Conservation (phyloP, 352 stramenopile species). For the Pythium scleroteichum region DNA sequence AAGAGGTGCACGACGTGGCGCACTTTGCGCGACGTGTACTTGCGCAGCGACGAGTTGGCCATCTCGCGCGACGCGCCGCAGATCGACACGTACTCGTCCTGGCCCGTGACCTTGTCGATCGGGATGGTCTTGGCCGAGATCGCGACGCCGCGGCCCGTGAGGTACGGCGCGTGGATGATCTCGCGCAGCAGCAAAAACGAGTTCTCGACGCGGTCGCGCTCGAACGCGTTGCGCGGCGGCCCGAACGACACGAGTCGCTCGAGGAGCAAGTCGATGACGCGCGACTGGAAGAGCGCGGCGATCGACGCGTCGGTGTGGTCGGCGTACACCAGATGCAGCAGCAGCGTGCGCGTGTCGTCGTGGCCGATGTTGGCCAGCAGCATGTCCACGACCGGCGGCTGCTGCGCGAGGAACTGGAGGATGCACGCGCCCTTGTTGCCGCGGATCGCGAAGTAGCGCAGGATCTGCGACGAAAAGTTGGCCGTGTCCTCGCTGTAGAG, state of each 20-base stretch:
- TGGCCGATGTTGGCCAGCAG: constrained; percentile 79
- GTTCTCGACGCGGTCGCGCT: constrained; percentile 81
- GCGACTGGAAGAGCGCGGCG: constrained; percentile 63
- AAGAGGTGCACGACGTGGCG: constrained; percentile 82
- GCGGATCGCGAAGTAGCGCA: constrained; percentile 80
- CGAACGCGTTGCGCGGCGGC: constrained; percentile 68
- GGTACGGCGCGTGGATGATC: constrained; percentile 82
- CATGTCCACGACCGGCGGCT: constrained; percentile 63
- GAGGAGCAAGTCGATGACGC: constrained; percentile 78
- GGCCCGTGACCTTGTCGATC: constrained; percentile 81
- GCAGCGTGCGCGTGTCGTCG: constrained; percentile 75
- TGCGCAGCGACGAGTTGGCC: constrained; percentile 78
- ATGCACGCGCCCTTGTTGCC: constrained; percentile 80
- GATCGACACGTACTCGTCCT: constrained; percentile 88
- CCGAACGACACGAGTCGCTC: constrained; percentile 74
- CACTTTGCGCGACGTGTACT: constrained; percentile 87
- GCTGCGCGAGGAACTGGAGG: constrained; percentile 61
- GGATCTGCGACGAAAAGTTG: constrained; percentile 78
- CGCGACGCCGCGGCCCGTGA: constrained; percentile 74
- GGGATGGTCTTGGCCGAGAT: constrained; percentile 89
- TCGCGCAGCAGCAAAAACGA: constrained; percentile 77
- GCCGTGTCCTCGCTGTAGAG: constrained; percentile 79
- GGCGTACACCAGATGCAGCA: constrained; percentile 83
- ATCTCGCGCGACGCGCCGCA: constrained; percentile 81
- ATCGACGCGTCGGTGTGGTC: constrained; percentile 82